A percentile compares a stretch with the other conserved stretches of the same genome.
Conservation (phyloP, 2,329 filamentous ascomycete species). For the Teratosphaeria zuluensis region DNA sequence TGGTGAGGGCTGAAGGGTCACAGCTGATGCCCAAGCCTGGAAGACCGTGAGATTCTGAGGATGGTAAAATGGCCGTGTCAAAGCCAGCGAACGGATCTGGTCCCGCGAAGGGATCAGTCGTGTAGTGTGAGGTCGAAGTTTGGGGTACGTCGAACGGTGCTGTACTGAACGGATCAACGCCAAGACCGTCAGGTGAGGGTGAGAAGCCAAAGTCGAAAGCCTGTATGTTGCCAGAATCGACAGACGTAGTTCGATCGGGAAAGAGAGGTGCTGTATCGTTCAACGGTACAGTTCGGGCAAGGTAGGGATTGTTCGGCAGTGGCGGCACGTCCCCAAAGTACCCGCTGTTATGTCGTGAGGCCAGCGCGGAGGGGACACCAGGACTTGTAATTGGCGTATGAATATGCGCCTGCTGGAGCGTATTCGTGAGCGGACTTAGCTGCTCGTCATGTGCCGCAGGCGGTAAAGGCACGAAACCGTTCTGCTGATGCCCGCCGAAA, state of each 20-base stretch:
- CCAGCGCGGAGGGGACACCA: constrained; percentile 5
- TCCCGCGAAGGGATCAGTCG: constrained; percentile 9
- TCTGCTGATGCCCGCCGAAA: constrained; percentile 18
- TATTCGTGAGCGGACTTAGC: constrained; percentile 21
- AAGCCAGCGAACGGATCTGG: constrained; percentile 15
- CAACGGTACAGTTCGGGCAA: constrained; percentile 14
- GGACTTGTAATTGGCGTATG: constrained; percentile 22
- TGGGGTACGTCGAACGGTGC: constrained; percentile 11
- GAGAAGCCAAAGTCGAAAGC: constrained; percentile 26
- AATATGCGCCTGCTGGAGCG: constrained; percentile 21
- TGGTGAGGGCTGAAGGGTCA: constrained; percentile 19
- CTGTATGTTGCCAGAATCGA: constrained; percentile 17
- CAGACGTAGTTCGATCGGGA: constrained; percentile 14
- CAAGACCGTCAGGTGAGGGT: constrained; percentile 9
- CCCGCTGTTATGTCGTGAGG: constrained; percentile 6
- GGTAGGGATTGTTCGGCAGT: constrained; percentile 12
- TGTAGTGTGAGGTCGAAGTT: constrained; percentile 3
- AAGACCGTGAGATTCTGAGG: constrained; percentile 7
- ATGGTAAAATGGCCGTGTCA: constrained; percentile 7
- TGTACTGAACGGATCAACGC: constrained; percentile 10
- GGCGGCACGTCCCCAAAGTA: constrained; percentile 15
- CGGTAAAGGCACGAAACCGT: constrained; percentile 8
- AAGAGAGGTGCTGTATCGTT: constrained; percentile 23
- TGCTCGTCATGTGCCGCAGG: constrained; percentile 17
- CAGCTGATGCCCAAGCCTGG: constrained; percentile 25